Conservation (phyloP, 1,139 yeast genomes). For the Groenewaldozyma auringiensis region DNA sequence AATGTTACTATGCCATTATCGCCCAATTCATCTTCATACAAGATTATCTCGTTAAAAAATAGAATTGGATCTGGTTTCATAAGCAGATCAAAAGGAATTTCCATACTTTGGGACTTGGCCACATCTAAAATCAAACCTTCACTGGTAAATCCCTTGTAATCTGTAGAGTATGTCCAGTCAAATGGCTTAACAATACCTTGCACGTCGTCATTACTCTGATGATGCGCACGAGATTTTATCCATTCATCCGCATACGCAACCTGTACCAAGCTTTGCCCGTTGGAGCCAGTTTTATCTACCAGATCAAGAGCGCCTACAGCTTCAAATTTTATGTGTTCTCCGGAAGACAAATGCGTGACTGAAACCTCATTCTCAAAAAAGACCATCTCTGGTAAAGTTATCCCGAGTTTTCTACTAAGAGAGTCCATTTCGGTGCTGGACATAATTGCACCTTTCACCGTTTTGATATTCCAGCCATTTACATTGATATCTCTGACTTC, state of each 20-base stretch:
- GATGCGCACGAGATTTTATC: slow-evolving; percentile 54
- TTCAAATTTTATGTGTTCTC: slow-evolving; percentile 55
- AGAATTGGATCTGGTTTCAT: slow-evolving; percentile 75
- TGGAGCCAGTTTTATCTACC: slow-evolving; percentile 39
- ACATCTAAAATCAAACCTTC: slow-evolving; percentile 11
- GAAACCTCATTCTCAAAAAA: slow-evolving; percentile 76
- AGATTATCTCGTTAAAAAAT: slow-evolving; percentile 78
- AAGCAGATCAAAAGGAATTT: slow-evolving; percentile 64
- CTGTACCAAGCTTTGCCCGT: slow-evolving; percentile 42
- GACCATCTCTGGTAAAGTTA: slow-evolving; percentile 96
- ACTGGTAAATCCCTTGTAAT: slow-evolving; percentile 54
- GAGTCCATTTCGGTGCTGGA: slow-evolving; percentile 66
- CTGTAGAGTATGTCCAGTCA: slow-evolving; percentile 94
- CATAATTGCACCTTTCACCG: slow-evolving; percentile 70
- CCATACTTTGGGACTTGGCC: slow-evolving; percentile 19
- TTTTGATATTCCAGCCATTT: slow-evolving; percentile 68
- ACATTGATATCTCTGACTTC: background rate
- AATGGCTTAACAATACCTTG: slow-evolving; percentile 64
- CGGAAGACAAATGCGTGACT: slow-evolving; percentile 35
- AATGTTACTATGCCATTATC: slow-evolving; percentile 87
- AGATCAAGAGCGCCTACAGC: slow-evolving; percentile 73
- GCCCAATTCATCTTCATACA: slow-evolving; percentile 92
- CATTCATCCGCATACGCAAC: slow-evolving; percentile 90
- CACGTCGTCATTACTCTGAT: slow-evolving; percentile 32
- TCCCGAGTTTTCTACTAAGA: slow-evolving; percentile 52